Conservation (phyloP, 768 basidiomycete genomes). For the Coprinopsis cinerea region DNA sequence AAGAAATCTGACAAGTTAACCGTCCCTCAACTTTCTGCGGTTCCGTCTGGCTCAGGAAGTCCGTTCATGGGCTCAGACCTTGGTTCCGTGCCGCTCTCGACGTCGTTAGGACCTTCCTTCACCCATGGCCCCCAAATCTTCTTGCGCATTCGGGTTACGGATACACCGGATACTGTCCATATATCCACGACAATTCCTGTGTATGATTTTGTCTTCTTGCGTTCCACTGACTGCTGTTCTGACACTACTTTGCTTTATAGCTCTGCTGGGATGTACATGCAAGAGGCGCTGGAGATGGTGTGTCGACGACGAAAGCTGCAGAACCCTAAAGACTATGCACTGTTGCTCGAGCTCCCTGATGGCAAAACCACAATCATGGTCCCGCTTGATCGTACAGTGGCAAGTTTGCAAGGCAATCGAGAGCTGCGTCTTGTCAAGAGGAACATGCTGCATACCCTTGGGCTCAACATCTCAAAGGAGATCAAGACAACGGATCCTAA, state of each 20-base stretch:
- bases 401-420: conserved; percentile 82
- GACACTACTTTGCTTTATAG: conserved; percentile 28
- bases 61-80: conserved; percentile 34
- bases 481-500: conserved; percentile 86
- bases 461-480: conserved; percentile 61
- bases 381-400: conserved; percentile 94
- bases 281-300: conserved; percentile 85
- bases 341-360: conserved; percentile 69
- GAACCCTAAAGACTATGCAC: conserved; percentile 76
- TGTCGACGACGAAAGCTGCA: conserved; percentile 63
- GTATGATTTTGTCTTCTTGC: conserved; percentile 41
- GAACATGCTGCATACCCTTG: conserved; percentile 68
- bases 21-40: conserved; percentile 33
- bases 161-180: conserved; percentile 77
- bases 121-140: conserved; percentile 79
- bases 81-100: conserved; percentile 48
- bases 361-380: conserved; percentile 71
- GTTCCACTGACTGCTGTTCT: background rate
- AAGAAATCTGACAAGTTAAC: conserved; percentile 45
- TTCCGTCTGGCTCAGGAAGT: conserved; percentile 35
- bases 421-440: conserved; percentile 79
- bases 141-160: conserved; percentile 74
- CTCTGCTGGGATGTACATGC: conserved; percentile 93
- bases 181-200: conserved; percentile 88
- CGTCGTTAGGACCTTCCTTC: conserved; percentile 63